These are phyloP conservation scores for Vaucheria bursata DNA, from an alignment of 352 stramenopile genomes.

Conservation along the genomic window DNA sequence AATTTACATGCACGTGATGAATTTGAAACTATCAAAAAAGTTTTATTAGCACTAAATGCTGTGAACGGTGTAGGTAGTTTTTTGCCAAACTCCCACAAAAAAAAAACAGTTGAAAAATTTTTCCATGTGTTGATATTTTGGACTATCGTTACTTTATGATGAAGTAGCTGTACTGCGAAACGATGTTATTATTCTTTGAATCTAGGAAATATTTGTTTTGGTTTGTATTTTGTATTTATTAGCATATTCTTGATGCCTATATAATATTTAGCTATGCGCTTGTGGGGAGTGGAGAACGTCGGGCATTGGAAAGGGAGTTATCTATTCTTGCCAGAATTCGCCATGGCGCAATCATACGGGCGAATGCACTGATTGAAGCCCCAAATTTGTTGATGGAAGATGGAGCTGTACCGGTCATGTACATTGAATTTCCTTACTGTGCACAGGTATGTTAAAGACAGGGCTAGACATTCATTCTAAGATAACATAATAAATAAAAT, in stretches of 20 bases:
- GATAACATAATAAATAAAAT: too few relatives aligned
- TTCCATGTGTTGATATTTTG: constrained; percentile 9
- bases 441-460: constrained; percentile 21
- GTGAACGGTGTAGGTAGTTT: too few relatives aligned
- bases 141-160: constrained; percentile 1
- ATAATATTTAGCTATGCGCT: constrained; percentile 9
- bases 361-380: constrained; percentile 37
- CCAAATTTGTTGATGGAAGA: constrained; percentile 1
- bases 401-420: constrained; percentile 29
- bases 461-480: too few relatives aligned
- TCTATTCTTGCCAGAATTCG: constrained; percentile 26
- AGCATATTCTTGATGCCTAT: too few relatives aligned
- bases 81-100: too few relatives aligned
- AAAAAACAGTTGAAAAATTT: too few relatives aligned
- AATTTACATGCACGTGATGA: too few relatives aligned
- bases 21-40: too few relatives aligned
- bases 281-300: constrained; percentile 23
- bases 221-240: constrained; percentile 3
- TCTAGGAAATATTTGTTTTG: not conserved
- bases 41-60: too few relatives aligned
- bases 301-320: constrained; percentile 41
- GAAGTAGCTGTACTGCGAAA: not conserved
- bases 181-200: not conserved
- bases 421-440: constrained; percentile 46
- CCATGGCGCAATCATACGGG: constrained; percentile 34